A percentile compares a stretch with the other conserved stretches of the same genome.
These are phyloP conservation scores for Cladophialophora exuberans DNA, from an alignment of 2,329 filamentous ascomycete species.

Conservation along the genomic window DNA sequence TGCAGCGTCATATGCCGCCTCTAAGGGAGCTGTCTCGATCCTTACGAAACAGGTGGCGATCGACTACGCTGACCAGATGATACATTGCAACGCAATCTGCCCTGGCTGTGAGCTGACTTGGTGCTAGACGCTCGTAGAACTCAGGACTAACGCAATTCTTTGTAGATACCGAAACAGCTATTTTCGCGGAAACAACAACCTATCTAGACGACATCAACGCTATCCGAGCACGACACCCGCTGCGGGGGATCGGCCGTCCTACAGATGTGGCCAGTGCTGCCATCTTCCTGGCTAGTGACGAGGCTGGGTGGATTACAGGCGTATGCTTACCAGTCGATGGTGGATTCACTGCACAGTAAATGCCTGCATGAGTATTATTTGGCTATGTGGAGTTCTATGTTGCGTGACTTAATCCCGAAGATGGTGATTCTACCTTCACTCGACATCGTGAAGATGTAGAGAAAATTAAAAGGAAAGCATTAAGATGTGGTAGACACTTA, in stretches of 20 bases:
- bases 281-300: constrained; percentile 27
- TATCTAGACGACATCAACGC: not conserved
- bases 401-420: too few relatives aligned
- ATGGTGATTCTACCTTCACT: too few relatives aligned
- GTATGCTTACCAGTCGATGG: constrained; percentile 49
- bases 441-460: too few relatives aligned
- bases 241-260: not conserved
- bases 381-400: too few relatives aligned
- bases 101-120: too few relatives aligned
- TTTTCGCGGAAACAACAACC: constrained; percentile 35
- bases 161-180: too few relatives aligned
- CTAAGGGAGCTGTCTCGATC: constrained; percentile 50
- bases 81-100: constrained; percentile 47
- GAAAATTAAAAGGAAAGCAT: too few relatives aligned
- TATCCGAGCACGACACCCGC: constrained; percentile 23
- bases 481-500: too few relatives aligned
- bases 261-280: constrained; percentile 11
- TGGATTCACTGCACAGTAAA: constrained; percentile 43
- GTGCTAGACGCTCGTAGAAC: too few relatives aligned
- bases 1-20: constrained; percentile 45
- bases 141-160: too few relatives aligned
- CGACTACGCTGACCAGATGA: constrained; percentile 45
- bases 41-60: constrained; percentile 50
- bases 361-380: too few relatives aligned
- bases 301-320: constrained; percentile 51